These are phyloP conservation scores for Grosmannia huntii DNA, from an alignment of 2,329 filamentous ascomycete genomes.

Conservation along the genomic window DNA sequence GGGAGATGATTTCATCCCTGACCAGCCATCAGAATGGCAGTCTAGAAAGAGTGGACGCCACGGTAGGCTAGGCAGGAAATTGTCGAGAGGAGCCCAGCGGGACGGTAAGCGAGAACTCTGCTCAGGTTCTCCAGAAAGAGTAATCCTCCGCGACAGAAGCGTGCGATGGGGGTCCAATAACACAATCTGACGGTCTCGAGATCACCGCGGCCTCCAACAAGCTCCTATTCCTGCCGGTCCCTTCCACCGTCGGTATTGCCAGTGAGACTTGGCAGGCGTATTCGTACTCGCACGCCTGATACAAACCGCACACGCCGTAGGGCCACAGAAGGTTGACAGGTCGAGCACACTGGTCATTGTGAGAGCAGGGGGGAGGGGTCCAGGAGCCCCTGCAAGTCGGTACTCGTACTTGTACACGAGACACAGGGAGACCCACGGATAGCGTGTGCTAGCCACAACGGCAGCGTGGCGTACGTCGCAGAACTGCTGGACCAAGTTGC, in stretches of 20 bases:
- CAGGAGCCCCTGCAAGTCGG: background rate
- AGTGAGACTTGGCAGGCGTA: too few relatives aligned
- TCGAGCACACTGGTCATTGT: background rate
- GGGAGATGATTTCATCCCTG: too few relatives aligned
- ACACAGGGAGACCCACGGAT: background rate
- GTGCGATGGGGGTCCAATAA: too few relatives aligned
- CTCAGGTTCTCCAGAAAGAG: background rate
- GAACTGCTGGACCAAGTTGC: background rate
- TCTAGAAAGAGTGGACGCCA: too few relatives aligned
- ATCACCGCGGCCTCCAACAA: background rate
- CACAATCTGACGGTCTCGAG: background rate
- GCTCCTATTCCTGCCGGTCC: background rate
- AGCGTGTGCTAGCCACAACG: background rate
- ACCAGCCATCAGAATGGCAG: too few relatives aligned
- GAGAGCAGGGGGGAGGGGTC: background rate
- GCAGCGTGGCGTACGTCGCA: background rate
- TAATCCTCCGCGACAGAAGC: background rate
- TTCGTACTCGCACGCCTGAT: too few relatives aligned
- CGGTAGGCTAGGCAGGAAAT: background rate
- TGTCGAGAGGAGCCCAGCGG: background rate
- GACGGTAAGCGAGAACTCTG: background rate
- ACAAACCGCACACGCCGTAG: background rate
- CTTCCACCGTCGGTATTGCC: background rate
- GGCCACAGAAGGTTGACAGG: background rate
- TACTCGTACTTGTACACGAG: background rate